Conservation (phyloP, 2,329 filamentous ascomycete genomes). For the Simplicillium aogashimaense region DNA sequence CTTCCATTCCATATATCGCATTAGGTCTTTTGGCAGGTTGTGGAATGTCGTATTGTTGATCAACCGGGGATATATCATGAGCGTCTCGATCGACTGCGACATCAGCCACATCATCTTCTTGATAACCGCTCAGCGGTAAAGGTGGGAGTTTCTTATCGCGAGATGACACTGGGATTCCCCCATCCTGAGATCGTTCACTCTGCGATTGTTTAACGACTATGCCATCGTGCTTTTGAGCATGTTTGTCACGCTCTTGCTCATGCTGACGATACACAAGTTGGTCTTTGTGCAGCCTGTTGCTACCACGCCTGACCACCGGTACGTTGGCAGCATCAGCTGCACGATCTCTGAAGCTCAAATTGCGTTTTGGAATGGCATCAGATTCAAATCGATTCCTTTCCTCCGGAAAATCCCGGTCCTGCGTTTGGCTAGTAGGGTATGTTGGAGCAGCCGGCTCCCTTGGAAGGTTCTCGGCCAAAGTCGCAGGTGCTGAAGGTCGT, state of each 20-base stretch:
- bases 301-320: slow-evolving; percentile 29
- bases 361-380: slow-evolving; percentile 35
- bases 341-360: slow-evolving; percentile 52
- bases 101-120: slow-evolving; percentile 5
- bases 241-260: slow-evolving; percentile 11
- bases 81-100: neutral
- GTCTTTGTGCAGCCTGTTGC: slow-evolving; percentile 49
- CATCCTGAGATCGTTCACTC: no score
- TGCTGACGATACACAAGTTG: slow-evolving; percentile 43
- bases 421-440: neutral
- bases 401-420: neutral
- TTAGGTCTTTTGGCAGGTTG: no score
- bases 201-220: no score
- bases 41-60: no score
- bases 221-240: no score
- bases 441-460: neutral
- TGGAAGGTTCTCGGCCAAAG: neutral
- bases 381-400: slow-evolving; percentile 6
- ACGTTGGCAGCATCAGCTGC: slow-evolving; percentile 19
- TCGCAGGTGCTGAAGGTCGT: slow-evolving; percentile 1
- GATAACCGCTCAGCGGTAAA: neutral
- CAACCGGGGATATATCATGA: no score
- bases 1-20: slow-evolving; percentile 2
- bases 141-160: no score
- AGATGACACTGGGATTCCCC: no score